phyloP scores from a whole-genome alignment of 768 basidiomycete genomes.

The Hirschioporus abietinus region DNA sequence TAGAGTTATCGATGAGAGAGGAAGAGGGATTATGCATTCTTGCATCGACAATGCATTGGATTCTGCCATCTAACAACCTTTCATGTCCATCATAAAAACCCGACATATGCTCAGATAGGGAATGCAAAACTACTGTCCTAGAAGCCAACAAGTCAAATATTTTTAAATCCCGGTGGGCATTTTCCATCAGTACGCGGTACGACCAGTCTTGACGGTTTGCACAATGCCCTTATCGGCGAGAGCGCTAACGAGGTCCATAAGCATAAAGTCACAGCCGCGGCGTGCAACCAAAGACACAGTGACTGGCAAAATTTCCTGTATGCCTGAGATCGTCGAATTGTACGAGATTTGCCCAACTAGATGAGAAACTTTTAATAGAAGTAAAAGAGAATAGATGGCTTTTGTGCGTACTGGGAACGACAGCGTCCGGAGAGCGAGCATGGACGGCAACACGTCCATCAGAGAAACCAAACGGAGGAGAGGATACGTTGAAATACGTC shows the following conservation, averaged over 20 bases:
- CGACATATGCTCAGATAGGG: too few relatives aligned
- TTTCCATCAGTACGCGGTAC: neutral
- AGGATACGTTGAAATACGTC: constrained; percentile 4
- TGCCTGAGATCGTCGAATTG: constrained; percentile 24
- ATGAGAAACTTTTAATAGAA: neutral
- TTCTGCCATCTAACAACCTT: too few relatives aligned
- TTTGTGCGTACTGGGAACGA: constrained; percentile 17
- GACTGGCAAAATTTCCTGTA: constrained; percentile 23
- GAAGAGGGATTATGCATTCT: too few relatives aligned
- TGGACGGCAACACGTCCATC: constrained; percentile 18
- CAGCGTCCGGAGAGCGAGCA: constrained; percentile 25
- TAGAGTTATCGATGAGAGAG: too few relatives aligned
- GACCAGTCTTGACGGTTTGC: neutral
- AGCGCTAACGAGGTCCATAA: constrained; percentile 1
- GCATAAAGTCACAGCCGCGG: constrained; percentile 17
- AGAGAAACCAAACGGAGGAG: constrained; percentile 21
- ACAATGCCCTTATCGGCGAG: constrained; percentile 1
- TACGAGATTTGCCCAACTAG: constrained; percentile 23
- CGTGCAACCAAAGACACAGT: constrained; percentile 24
- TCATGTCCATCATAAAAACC: too few relatives aligned
- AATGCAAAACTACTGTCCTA: too few relatives aligned
- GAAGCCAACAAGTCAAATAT: neutral
- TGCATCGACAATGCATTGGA: too few relatives aligned
- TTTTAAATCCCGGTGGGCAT: neutral
- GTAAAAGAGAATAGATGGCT: neutral